Evolutionary conservation across 176 grass and related monocot genomes (phyloP).

Genomic region (Neostapfia colusana): DNA sequence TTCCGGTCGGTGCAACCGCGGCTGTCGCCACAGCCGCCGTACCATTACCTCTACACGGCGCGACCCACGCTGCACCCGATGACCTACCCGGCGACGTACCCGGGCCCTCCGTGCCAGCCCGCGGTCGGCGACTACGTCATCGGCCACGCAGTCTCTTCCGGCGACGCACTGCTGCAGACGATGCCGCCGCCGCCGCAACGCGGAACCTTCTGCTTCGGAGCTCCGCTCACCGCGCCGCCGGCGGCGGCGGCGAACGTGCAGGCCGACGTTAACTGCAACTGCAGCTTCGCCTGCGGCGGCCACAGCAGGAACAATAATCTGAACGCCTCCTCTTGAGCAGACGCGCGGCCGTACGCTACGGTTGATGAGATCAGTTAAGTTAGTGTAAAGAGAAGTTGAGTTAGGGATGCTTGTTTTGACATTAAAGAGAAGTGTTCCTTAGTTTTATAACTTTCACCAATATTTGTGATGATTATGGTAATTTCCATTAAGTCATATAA

Average conservation of each 20-base stretch:
- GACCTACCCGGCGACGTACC: slow-evolving; percentile 56
- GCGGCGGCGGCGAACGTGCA: slow-evolving; percentile 16
- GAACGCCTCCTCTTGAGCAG: slow-evolving; percentile 44
- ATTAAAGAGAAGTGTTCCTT: slow-evolving; percentile 1
- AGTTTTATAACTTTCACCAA: slow-evolving; percentile 14
- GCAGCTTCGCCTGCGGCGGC: slow-evolving; percentile 41
- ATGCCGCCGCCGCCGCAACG: background rate
- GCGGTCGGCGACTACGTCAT: slow-evolving; percentile 62
- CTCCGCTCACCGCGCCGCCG: slow-evolving; percentile 16
- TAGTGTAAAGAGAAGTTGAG: slow-evolving; percentile 48
- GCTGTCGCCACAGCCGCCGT: slow-evolving; percentile 48
- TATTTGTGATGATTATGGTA: too few relatives aligned
- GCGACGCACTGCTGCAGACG: slow-evolving; percentile 31
- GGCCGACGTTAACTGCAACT: slow-evolving; percentile 53
- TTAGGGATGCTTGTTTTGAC: slow-evolving; percentile 30
- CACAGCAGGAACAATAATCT: slow-evolving; percentile 45
- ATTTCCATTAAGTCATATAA: too few relatives aligned
- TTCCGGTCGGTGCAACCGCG: slow-evolving; percentile 58
- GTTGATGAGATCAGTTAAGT: slow-evolving; percentile 4
- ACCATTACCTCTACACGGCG: slow-evolving; percentile 55
- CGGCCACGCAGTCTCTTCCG: slow-evolving; percentile 63
- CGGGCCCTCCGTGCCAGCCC: slow-evolving; percentile 39
- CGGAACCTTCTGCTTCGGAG: slow-evolving; percentile 44
- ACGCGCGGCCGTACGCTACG: background rate
- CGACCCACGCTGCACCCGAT: slow-evolving; percentile 53